Evolutionary conservation across 176 grass and related monocot species (phyloP).

Genomic region (Phyllostachys edulis): DNA sequence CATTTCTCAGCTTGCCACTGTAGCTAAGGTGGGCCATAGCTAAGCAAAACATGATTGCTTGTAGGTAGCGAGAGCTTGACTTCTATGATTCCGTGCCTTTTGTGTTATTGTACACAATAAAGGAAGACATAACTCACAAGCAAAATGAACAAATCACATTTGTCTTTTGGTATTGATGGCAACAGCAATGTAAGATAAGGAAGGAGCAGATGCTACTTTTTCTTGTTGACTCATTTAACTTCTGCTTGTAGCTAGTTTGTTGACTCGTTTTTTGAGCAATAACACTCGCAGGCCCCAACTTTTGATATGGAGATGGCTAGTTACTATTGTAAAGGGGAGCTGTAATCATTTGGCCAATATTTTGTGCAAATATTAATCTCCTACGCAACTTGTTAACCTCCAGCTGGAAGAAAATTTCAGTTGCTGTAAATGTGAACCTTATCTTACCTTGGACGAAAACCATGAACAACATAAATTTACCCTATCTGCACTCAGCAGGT

Average conservation of each 20-base stretch:
- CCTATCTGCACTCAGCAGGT: slow-evolving; percentile 32
- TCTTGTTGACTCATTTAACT: neutral
- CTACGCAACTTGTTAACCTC: neutral
- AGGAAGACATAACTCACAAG: neutral
- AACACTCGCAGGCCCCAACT: neutral
- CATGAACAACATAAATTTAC: neutral
- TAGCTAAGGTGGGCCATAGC: neutral
- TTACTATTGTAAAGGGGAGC: neutral
- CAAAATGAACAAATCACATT: neutral
- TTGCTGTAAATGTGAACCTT: neutral
- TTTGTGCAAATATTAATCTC: neutral
- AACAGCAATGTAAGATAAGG: slow-evolving; percentile 21
- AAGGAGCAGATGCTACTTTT: neutral
- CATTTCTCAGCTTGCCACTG: neutral
- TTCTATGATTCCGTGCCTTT: neutral
- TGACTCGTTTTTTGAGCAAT: neutral
- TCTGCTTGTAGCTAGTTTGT: neutral
- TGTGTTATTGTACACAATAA: neutral
- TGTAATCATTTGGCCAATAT: neutral
- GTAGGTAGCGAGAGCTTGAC: neutral
- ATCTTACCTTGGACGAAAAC: neutral
- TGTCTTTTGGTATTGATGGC: slow-evolving; percentile 5
- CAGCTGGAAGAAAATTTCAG: neutral
- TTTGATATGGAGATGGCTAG: neutral
- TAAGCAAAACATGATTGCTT: neutral